phyloP scores from a whole-genome alignment of 495 filamentous ascomycete genomes.

The Extremus antarcticus region DNA sequence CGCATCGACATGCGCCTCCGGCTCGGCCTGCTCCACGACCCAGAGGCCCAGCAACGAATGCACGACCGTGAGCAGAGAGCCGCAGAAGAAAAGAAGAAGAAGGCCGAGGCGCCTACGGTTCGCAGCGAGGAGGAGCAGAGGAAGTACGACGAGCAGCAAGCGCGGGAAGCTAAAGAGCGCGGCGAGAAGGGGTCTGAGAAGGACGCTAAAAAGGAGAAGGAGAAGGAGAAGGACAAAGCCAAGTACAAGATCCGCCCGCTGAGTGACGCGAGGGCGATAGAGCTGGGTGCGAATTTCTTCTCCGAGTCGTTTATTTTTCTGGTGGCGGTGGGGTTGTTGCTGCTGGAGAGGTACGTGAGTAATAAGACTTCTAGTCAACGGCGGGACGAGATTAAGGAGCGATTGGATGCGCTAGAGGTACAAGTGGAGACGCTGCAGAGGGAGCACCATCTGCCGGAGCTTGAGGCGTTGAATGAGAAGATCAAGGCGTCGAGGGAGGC shows the following conservation, averaged over 20 bases:
- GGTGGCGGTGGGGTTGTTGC: conserved; percentile 66
- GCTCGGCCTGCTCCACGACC: conserved; percentile 73
- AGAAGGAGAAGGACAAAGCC: conserved; percentile 9
- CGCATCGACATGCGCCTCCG: conserved; percentile 88
- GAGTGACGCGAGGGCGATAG: conserved; percentile 86
- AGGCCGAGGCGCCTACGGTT: conserved; percentile 63
- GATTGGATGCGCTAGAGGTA: conserved; percentile 45
- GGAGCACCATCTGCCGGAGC: conserved; percentile 36
- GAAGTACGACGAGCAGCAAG: conserved; percentile 32
- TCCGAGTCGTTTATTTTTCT: conserved; percentile 80
- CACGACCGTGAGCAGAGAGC: conserved; percentile 38
- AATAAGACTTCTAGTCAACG: conserved; percentile 66
- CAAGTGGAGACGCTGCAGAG: conserved; percentile 46
- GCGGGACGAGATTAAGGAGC: conserved; percentile 61
- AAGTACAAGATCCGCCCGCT: conserved; percentile 55
- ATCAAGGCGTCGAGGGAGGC: background rate
- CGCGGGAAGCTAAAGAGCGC: too few species aligned
- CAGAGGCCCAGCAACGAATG: conserved; percentile 45
- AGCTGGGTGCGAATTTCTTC: conserved; percentile 89
- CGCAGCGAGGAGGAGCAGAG: conserved; percentile 65
- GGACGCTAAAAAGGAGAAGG: conserved; percentile 38
- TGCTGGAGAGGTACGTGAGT: conserved; percentile 69
- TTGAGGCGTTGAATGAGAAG: conserved; percentile 54
- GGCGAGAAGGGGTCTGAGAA: conserved; percentile 36
- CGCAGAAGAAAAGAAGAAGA: conserved; percentile 41